Evolutionary conservation across 2,329 filamentous ascomycete genomes (phyloP).

Genomic region (Leptographium wingfieldii): DNA sequence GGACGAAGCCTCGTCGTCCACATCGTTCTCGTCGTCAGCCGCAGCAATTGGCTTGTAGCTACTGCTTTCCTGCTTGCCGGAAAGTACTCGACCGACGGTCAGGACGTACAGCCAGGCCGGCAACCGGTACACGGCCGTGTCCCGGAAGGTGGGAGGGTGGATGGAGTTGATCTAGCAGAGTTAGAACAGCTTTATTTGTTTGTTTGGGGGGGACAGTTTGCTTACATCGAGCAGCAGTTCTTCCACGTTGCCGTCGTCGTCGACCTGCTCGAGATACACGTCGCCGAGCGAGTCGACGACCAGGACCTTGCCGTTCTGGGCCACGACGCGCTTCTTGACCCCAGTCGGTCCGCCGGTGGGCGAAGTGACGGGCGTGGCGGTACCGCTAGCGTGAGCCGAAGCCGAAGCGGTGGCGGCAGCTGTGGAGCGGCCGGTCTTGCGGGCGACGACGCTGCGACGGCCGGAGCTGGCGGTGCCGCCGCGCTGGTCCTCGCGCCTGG

Average conservation of each 20-base stretch:
- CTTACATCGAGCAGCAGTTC: constrained; percentile 83
- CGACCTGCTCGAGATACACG: constrained; percentile 87
- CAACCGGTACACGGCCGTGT: constrained; percentile 72
- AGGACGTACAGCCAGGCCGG: constrained; percentile 59
- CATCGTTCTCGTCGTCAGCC: constrained; percentile 23
- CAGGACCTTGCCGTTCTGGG: constrained; percentile 89
- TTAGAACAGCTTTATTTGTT: neutral
- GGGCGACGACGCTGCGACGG: constrained; percentile 20
- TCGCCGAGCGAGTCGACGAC: constrained; percentile 87
- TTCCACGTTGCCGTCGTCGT: constrained; percentile 69
- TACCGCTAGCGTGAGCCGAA: constrained; percentile 18
- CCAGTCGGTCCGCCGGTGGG: constrained; percentile 51
- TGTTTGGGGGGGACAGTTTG: constrained; percentile 12
- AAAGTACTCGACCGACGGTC: constrained; percentile 38
- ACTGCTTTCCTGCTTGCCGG: constrained; percentile 20
- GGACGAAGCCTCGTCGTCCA: constrained; percentile 31
- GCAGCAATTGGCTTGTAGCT: constrained; percentile 24
- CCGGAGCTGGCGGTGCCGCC: constrained; percentile 16
- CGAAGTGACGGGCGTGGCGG: constrained; percentile 12
- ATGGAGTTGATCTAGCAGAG: constrained; percentile 62
- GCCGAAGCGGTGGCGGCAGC: constrained; percentile 15
- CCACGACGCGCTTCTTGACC: constrained; percentile 74
- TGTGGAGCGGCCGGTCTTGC: constrained; percentile 20
- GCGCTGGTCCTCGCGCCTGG: constrained; percentile 54
- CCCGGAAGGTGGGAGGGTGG: constrained; percentile 57